Base-by-base conservation (phyloP, 495 filamentous ascomycete species). In the Hapsidospora chrysogenum region DNA sequence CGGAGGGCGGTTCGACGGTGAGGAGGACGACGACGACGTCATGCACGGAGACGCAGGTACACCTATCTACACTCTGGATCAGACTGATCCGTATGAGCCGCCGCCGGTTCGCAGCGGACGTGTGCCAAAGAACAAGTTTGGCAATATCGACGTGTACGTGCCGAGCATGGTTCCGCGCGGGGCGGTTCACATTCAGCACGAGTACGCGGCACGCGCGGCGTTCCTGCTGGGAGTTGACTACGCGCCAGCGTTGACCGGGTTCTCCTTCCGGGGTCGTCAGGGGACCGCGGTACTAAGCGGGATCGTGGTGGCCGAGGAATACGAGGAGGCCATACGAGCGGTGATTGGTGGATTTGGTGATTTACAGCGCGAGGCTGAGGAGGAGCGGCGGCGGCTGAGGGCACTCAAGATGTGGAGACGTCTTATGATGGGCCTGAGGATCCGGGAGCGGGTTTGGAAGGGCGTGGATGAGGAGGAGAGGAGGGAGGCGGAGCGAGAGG, bases 101-200 rank as follows among this genome's bases (percentile, higher is more conserved):
- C 81, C 82, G 14, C 75, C 85, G 0, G 78, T 96, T 7, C 56
- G 77, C 2, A 50, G 70, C 31, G 87, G 86, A 4, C 63, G 55
- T 11, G 67, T 99, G 7, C 89, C 86, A 3, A 80, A 76, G 41
- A 99, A 99, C 44, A 65, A 59, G 7, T 99, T 75, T 46, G 82
- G 81, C 0, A 99, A 99, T 44, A 47, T 96, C 28, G 89, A 96
- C 49, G 47, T 96, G 17, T 96, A 87, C 49, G 82, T 89, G 8
- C 79, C 86, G 1, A 84, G 73, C 41, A 99, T 99, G 89, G 62
- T 95, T 6, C 89, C 89, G 0, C 51, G 64, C 10, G 92, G 89
- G 10, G 89, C 76, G 1, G 62, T 66, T 25, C 82, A 99, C 20
- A 36, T 64, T 1, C 22, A 51, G 30, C 66, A 78, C 45, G 64